Evolutionary conservation across 2,329 filamentous ascomycete genomes (phyloP).

Genomic region (Pseudogymnoascus sp.): DNA sequence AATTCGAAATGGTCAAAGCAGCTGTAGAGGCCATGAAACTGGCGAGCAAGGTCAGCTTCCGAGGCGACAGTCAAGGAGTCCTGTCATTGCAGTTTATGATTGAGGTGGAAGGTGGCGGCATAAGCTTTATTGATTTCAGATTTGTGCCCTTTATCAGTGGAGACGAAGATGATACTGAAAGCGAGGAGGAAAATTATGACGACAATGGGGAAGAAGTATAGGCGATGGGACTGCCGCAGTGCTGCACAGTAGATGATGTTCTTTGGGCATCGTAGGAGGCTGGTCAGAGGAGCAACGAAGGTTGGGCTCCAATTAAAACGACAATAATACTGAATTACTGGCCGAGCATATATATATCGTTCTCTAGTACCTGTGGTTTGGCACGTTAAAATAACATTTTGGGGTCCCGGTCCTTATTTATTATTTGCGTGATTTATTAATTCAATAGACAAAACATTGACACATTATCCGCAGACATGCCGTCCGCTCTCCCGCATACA

Average conservation of each 20-base stretch:
- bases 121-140: conserved; percentile 74
- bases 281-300: neutral
- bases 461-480: neutral
- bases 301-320: neutral
- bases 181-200: conserved; percentile 3
- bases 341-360: neutral
- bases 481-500: neutral
- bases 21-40: conserved; percentile 88
- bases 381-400: neutral
- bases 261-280: neutral
- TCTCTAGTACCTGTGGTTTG: neutral
- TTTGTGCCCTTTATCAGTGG: conserved; percentile 65
- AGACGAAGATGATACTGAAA: conserved; percentile 39
- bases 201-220: neutral
- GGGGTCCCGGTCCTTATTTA: neutral
- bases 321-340: neutral
- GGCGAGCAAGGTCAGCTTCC: conserved; percentile 83
- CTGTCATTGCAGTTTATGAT: conserved; percentile 95
- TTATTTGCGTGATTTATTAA: neutral
- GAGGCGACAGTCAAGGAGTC: conserved; percentile 82
- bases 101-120: conserved; percentile 61
- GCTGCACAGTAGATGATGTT: neutral
- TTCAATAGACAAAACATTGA: neutral
- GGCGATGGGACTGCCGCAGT: neutral
- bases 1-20: conserved; percentile 77